Evolutionary conservation across 352 stramenopile species (phyloP), one percentile per base, ranked within the genome.

Genomic region (Aphanomyces stellatus): DNA sequence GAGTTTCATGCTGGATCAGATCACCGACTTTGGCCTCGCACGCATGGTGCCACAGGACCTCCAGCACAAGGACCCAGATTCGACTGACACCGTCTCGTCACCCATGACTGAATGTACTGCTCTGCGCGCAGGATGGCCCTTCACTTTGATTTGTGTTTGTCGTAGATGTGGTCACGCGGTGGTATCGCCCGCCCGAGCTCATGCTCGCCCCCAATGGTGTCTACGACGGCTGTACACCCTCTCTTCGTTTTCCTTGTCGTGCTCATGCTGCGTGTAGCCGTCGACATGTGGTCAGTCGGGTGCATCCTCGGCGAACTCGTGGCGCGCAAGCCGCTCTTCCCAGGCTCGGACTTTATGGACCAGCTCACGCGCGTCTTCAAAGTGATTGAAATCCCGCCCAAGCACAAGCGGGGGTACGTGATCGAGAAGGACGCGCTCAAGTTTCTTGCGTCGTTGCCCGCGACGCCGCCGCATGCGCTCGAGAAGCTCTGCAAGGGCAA

Each of bases 11-110:
- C 25, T 51, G 15, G 88, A 11, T 66, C n/a, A 85, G 71, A 97
- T 98, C 70, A 97, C 91, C 6, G 93, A 98, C 74, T 98, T 98
- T 80, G 93, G 93, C 1, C 79, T 98, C 0, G 90, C 91, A 8
- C 80, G 93, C 0, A 91, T 88, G 85, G 90, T 88, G 65, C 82
- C 82, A 0, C 85, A 87, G 51, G 72, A 77, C 33, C 59, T 74
- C 22, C 40, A 71, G 17, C 53, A 71, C 41, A 66, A 69, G 41
- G 65, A 74, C n/a, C 51, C 22, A 2, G 67, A 71, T 25, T 66
- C 48, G 1, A 41, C 74, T 15, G 42, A 69, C 2, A 41, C 65
- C 0, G 71, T 76, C 11, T 71, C 87, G 7, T 88, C 85, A 8
- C 85, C 85, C 31, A 93, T 93, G 85, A 93, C 85, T 7, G 85